A percentile compares a stretch with the other conserved stretches of the same genome.
phyloP scores from a whole-genome alignment of 1,139 yeast genomes.

The Debaryomycetaceae sp. region DNA sequence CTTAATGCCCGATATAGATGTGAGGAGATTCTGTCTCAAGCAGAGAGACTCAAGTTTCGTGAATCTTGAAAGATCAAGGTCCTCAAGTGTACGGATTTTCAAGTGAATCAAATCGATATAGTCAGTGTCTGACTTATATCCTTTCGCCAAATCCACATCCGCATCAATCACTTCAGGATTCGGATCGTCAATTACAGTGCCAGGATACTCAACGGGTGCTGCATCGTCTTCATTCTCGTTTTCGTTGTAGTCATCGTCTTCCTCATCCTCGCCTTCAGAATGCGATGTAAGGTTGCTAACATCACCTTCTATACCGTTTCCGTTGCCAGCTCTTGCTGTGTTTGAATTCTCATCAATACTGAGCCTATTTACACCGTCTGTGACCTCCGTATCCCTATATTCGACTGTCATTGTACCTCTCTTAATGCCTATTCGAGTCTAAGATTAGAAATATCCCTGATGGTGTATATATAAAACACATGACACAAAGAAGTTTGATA shows the following conservation, averaged over 20 bases:
- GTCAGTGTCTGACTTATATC: conserved; percentile 58
- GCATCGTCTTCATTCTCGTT: conserved; percentile 22
- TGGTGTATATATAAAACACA: too few species aligned
- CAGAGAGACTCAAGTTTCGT: conserved; percentile 57
- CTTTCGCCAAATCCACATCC: conserved; percentile 59
- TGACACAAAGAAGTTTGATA: too few species aligned
- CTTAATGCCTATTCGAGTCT: too few species aligned
- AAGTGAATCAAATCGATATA: conserved; percentile 76
- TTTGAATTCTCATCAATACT: neutral
- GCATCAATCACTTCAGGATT: conserved; percentile 45
- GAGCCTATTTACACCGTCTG: neutral
- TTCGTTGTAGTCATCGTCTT: conserved; percentile 21
- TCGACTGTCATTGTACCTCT: neutral
- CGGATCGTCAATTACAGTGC: conserved; percentile 56
- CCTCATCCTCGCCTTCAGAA: conserved; percentile 9
- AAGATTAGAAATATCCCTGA: too few species aligned
- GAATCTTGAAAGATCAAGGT: conserved; percentile 60
- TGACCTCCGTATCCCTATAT: neutral
- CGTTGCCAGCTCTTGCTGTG: neutral
- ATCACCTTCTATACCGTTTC: conserved; percentile 2
- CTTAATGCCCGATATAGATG: conserved; percentile 69
- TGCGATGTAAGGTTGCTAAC: conserved; percentile 5
- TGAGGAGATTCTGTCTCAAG: conserved; percentile 80
- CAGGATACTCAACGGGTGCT: conserved; percentile 40
- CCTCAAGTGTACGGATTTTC: conserved; percentile 67